phyloP scores from a whole-genome alignment of 305 asterid genomes.

The Euphrasia arctica region DNA sequence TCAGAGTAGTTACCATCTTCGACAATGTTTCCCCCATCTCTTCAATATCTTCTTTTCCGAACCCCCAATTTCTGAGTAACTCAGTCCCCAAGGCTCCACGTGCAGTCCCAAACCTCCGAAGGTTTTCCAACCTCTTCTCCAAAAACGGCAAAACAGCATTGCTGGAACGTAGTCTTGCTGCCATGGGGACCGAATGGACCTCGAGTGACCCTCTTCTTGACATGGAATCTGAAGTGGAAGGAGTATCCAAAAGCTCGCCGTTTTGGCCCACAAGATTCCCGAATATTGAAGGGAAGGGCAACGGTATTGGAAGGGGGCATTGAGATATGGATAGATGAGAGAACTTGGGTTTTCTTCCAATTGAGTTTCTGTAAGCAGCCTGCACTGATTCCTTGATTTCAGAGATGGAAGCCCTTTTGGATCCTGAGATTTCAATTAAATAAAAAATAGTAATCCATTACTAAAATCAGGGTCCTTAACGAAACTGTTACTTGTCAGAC shows the following conservation, averaged over 20 bases:
- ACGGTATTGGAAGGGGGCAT: slow-evolving; percentile 87
- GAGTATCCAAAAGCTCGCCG: slow-evolving; percentile 54
- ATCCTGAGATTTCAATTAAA: slow-evolving; percentile 39
- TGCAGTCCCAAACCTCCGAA: slow-evolving; percentile 57
- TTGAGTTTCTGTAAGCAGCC: slow-evolving; percentile 46
- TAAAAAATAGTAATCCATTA: neutral
- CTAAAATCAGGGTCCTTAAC: too few relatives aligned
- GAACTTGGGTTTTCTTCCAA: slow-evolving; percentile 53
- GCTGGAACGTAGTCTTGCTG: slow-evolving; percentile 83
- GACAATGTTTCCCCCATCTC: slow-evolving; percentile 75
- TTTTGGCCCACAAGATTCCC: slow-evolving; percentile 51
- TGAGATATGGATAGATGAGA: slow-evolving; percentile 68
- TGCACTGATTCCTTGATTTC: slow-evolving; percentile 67
- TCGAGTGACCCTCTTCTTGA: slow-evolving; percentile 74
- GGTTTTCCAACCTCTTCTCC: slow-evolving; percentile 57
- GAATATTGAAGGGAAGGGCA: slow-evolving; percentile 85
- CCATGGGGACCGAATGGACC: slow-evolving; percentile 83
- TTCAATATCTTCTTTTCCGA: slow-evolving; percentile 67
- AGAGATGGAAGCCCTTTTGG: slow-evolving; percentile 53
- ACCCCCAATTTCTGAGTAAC: slow-evolving; percentile 72
- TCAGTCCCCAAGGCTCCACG: slow-evolving; percentile 65
- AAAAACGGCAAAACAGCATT: slow-evolving; percentile 68
- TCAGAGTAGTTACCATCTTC: slow-evolving; percentile 52
- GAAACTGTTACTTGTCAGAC: too few relatives aligned
- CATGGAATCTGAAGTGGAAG: slow-evolving; percentile 33